phyloP scores from a whole-genome alignment of 257 asterid species.

The Gentiana macrophylla region DNA sequence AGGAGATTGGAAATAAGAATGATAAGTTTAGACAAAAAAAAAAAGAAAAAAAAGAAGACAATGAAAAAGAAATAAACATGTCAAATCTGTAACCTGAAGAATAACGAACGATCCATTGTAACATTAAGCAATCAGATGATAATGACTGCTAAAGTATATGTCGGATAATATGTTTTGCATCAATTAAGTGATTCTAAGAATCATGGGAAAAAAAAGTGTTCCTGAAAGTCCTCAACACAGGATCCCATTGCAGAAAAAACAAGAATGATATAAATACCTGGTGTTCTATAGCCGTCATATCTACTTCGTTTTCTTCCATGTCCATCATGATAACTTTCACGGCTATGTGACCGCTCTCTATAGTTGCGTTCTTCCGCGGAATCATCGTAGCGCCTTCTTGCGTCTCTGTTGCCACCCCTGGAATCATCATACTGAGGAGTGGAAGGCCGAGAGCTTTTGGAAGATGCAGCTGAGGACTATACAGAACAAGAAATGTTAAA shows the following conservation, averaged over 20 bases:
- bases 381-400: slow-evolving; percentile 31
- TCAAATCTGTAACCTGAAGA: too few relatives aligned
- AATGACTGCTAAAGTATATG: too few relatives aligned
- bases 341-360: slow-evolving; percentile 46
- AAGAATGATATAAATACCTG: slow-evolving; percentile 37
- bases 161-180: too few relatives aligned
- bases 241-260: neutral
- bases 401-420: slow-evolving; percentile 31
- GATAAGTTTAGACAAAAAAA: too few relatives aligned
- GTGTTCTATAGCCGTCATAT: slow-evolving; percentile 53
- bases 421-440: slow-evolving; percentile 41
- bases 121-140: too few relatives aligned
- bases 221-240: too few relatives aligned
- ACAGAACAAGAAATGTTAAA: slow-evolving; percentile 1
- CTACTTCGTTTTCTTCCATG: slow-evolving; percentile 55
- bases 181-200: too few relatives aligned
- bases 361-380: slow-evolving; percentile 45
- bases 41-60: too few relatives aligned
- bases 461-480: slow-evolving; percentile 32
- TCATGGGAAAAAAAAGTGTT: too few relatives aligned
- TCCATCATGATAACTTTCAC: slow-evolving; percentile 32
- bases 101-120: too few relatives aligned
- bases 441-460: slow-evolving; percentile 39
- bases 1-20: too few relatives aligned
- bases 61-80: too few relatives aligned